Evolutionary conservation across 208 protist species (phyloP).

Genomic region (Acanthamoeba lenticulata): DNA sequence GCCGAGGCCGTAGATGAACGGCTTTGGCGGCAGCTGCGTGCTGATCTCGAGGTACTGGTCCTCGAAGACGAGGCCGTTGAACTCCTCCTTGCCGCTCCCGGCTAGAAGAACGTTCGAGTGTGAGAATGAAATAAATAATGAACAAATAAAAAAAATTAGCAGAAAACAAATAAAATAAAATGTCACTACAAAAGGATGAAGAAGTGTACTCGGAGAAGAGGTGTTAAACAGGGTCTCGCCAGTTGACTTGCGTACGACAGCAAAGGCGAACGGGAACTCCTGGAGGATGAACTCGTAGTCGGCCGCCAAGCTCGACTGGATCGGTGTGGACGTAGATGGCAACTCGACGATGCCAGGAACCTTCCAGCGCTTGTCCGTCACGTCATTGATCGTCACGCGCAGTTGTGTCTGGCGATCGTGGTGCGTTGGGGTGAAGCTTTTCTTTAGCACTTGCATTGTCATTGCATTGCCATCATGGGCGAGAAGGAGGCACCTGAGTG

Average conservation of each 20-base stretch:
- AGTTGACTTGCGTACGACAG: constrained; percentile 15
- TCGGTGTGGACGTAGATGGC: not conserved
- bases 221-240: constrained; percentile 67
- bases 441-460: no score
- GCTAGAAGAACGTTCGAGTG: not conserved
- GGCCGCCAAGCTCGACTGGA: not conserved
- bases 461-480: no score
- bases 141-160: not conserved
- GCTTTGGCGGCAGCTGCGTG: constrained; percentile 64
- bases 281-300: constrained; percentile 23
- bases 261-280: constrained; percentile 25
- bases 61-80: constrained; percentile 81
- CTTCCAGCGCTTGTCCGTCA: constrained; percentile 72
- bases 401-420: not conserved
- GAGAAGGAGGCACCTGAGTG: constrained; percentile 13
- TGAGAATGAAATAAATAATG: not conserved
- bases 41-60: constrained; percentile 84
- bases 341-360: constrained; percentile 64
- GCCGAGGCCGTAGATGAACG: constrained; percentile 85
- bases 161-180: not conserved
- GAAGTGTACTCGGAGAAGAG: not conserved
- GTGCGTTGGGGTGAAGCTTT: not conserved
- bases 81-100: constrained; percentile 41
- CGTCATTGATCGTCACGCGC: constrained; percentile 75
- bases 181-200: not conserved